phyloP scores from a whole-genome alignment of 352 stramenopile species.

The Globisporangium apiculatum region DNA sequence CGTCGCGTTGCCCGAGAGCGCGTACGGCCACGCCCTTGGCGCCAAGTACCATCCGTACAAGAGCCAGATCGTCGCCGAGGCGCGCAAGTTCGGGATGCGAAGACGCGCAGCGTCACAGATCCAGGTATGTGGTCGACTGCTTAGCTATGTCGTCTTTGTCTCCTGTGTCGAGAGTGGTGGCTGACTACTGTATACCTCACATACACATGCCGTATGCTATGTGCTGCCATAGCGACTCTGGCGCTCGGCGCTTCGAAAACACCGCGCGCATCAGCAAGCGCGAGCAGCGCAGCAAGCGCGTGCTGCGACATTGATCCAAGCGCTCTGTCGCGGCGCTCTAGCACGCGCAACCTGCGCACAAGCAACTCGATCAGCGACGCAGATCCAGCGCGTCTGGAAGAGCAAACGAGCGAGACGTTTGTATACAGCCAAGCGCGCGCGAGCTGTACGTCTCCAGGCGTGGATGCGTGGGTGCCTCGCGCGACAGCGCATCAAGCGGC shows the following conservation, averaged over 20 bases:
- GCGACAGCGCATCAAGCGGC: slow-evolving; percentile 7
- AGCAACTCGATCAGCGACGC: slow-evolving; percentile 6
- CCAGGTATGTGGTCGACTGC: slow-evolving; percentile 23
- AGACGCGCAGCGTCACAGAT: slow-evolving; percentile 40
- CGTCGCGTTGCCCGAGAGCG: slow-evolving; percentile 27
- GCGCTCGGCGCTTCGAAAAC: slow-evolving; percentile 10
- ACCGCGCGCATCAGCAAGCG: slow-evolving; percentile 5
- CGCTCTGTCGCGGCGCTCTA: slow-evolving; percentile 17
- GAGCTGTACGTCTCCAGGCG: slow-evolving; percentile 19
- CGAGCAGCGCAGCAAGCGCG: slow-evolving; percentile 3
- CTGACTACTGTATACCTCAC: background rate
- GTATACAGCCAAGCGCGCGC: slow-evolving; percentile 12
- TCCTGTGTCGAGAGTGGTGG: too few relatives aligned
- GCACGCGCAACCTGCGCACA: slow-evolving; percentile 10
- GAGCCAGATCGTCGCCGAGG: slow-evolving; percentile 35
- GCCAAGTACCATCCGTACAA: slow-evolving; percentile 47
- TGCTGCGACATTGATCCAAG: slow-evolving; percentile 17
- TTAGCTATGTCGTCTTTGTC: too few relatives aligned
- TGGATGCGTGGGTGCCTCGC: slow-evolving; percentile 15
- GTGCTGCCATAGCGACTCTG: slow-evolving; percentile 5
- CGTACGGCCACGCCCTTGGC: slow-evolving; percentile 35
- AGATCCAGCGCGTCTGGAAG: slow-evolving; percentile 25
- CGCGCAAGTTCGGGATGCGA: slow-evolving; percentile 32
- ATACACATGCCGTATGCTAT: background rate
- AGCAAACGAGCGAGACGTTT: slow-evolving; percentile 13